Conservation (phyloP, 129 eudicot species). For the Escallonia herrerae region DNA sequence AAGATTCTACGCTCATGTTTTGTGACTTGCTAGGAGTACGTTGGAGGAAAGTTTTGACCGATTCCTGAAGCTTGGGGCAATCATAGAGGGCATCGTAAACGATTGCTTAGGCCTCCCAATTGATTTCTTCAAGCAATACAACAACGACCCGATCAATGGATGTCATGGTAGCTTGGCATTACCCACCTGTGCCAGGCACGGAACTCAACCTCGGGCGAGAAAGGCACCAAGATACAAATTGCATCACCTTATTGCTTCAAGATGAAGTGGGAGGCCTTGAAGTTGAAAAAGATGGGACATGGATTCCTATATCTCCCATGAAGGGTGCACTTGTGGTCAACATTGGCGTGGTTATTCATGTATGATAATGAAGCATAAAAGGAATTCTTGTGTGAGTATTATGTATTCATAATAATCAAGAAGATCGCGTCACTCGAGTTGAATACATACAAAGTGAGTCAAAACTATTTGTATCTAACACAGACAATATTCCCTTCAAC, state of each 20-base stretch:
- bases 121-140: slow-evolving; percentile 14
- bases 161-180: slow-evolving; percentile 19
- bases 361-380: neutral
- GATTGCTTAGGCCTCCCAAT: slow-evolving; percentile 15
- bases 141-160: slow-evolving; percentile 18
- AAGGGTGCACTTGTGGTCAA: slow-evolving; percentile 19
- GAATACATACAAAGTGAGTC: no score
- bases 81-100: neutral
- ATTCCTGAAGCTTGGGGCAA: neutral
- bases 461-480: no score
- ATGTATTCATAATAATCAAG: no score
- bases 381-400: neutral
- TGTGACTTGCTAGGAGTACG: no score
- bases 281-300: slow-evolving; percentile 9
- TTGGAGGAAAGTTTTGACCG: neutral
- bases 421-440: no score
- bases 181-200: slow-evolving; percentile 6
- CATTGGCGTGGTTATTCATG: slow-evolving; percentile 22
- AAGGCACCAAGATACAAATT: slow-evolving; percentile 17
- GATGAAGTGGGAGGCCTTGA: slow-evolving; percentile 17
- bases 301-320: slow-evolving; percentile 14
- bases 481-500: no score
- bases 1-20: no score
- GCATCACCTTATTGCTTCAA: slow-evolving; percentile 19
- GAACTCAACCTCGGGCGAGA: slow-evolving; percentile 6